These are phyloP conservation scores for Cercophora samala DNA, from an alignment of 495 filamentous ascomycete species.

Conservation along the genomic window DNA sequence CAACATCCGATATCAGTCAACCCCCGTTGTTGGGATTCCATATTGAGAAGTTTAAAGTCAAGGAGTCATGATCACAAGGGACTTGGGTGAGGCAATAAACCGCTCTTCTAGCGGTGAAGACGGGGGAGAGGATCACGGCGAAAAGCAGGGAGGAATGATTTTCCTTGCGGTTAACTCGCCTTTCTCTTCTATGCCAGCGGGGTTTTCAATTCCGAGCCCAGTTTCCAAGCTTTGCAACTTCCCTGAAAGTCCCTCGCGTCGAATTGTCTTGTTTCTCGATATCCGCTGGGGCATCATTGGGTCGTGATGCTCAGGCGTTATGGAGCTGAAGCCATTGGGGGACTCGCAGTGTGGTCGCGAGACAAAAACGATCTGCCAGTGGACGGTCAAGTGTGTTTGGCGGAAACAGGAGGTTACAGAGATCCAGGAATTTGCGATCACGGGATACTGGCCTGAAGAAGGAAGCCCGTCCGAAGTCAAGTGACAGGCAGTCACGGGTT, in stretches of 20 bases:
- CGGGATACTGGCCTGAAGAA: background rate
- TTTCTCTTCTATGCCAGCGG: background rate
- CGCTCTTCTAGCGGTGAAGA: background rate
- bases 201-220: background rate
- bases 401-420: constrained; percentile 3
- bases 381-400: background rate
- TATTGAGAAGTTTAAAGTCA: background rate
- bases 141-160: background rate
- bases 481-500: constrained; percentile 3
- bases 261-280: background rate
- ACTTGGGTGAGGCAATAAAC: background rate
- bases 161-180: background rate
- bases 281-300: background rate
- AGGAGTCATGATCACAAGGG: background rate
- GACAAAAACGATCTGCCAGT: background rate
- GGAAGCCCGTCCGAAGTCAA: background rate
- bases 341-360: background rate
- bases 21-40: background rate
- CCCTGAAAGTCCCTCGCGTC: background rate
- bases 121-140: background rate
- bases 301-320: background rate
- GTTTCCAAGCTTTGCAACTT: background rate
- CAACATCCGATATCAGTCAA: background rate
- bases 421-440: background rate
- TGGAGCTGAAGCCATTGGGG: background rate